Evolutionary conservation across 305 asterid species (phyloP), one percentile per base, ranked within the genome.

Genomic region (Fraxinus platypoda): DNA sequence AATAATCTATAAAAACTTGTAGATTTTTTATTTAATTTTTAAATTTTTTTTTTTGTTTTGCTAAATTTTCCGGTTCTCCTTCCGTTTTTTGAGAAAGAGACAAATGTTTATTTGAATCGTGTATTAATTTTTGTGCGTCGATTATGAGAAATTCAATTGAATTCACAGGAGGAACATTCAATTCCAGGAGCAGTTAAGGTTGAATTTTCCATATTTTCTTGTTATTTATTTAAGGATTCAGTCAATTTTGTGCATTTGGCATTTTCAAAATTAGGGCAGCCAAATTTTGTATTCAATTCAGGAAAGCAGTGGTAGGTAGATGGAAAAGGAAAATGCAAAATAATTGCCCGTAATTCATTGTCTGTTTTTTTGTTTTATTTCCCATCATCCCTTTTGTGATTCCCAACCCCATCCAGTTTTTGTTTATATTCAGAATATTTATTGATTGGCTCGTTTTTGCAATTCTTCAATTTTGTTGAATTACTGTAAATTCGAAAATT

Each of bases 301-400:
- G n/a, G 6, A 46, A 46, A 46, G 57, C 57, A 13, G 57, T 2
- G 12, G 4, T 12, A 2, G 54, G 72, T 73, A 43, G 77, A 71
- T 54, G 62, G 17, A 76, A 41, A 12, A 74, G 76, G 72, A 76
- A 77, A 66, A 62, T 26, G 21, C 38, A 15, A 26, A 64, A 49
- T 34, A 54, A 80, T 68, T 80, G 79, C 87, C 88, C 82, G 83
- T 85, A 75, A 82, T 78, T 49, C 31, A 26, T 73, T 88, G 85
- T 83, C 82, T 80, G 81, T 71, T 81, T 71, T 75, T 25, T 31
- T 41, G 4, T 26, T 30, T 13, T 37, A 6, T 31, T 78, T 77
- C 34, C n/a, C 26, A 17, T 54, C 34, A n/a, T 15, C 34, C 34
- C 43, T 17, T 11, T 59, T 72, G 71, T 15, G 57, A 79, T 84